Base-by-base conservation (phyloP, 148 eudicot genomes). In the Bassia scoparia region DNA sequence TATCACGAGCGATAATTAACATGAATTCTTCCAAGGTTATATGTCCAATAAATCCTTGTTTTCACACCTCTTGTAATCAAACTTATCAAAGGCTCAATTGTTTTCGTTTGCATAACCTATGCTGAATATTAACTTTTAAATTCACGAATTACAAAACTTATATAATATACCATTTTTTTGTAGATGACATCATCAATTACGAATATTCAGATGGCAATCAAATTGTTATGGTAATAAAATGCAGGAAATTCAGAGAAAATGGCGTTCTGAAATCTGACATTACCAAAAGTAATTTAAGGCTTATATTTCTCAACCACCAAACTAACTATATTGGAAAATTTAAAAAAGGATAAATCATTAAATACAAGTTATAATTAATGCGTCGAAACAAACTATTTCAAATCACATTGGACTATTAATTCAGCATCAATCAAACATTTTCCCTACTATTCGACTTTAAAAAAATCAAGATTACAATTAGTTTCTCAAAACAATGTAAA, bases 1-100 rank as follows among this genome's bases (percentile, higher is more conserved):
- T 84, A 7, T 93, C 83, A 30, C 91, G 86, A 17, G 98, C 15
- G 98, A 92, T 48, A 70, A 75, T 87, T 77, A 86, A 88, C 98
- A 92, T 92, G 81, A n/a, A 50, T 79, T 43, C 0, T 66, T 17
- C 1, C 14, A 7, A 5, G 27, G 43, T 21, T 2, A 13, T 1
- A 4, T 0, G 12, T 23, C 6, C 5, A 41, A 23, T 49, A 49
- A 31, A 10, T 21, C 14, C 31, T 30, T 43, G 17, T 6, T 27
- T 74, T 26, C 23, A 63, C 77, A 41, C 77, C 71, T 26, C 50
- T 50, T 27, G 7, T 24, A 24, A 58, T 59, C 12, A 59, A 68
- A 59, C 60, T 58, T 14, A 9, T 21, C 71, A 50, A 64, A 41
- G 20, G 46, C 60, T 71, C 27, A 56, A 58, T 11, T 59, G 44